These are phyloP conservation scores for Cyclostephanos tholiformis DNA, from an alignment of 108 stramenopile species.

Conservation along the genomic window DNA sequence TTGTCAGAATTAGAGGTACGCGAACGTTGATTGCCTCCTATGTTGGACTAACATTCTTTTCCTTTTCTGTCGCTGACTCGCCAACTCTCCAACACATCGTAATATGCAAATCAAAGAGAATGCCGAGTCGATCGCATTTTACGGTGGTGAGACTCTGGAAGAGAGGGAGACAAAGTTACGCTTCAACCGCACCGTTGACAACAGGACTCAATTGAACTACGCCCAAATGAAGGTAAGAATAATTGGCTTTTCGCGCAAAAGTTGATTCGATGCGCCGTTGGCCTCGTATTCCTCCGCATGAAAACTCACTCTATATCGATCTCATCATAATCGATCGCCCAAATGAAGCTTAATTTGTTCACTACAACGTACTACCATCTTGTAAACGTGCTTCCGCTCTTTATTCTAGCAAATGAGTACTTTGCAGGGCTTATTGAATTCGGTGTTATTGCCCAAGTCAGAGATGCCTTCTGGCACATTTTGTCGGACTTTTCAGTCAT, in stretches of 20 bases:
- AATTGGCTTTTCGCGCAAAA: no score
- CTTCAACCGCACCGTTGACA: constrained; percentile 56
- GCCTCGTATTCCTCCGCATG: no score
- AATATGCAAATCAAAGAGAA: constrained; percentile 47
- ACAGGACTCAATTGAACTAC: constrained; percentile 55
- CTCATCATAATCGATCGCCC: no score
- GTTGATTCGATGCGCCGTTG: no score
- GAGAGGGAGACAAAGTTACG: constrained; percentile 48
- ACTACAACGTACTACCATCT: constrained; percentile 66
- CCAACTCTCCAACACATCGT: not conserved
- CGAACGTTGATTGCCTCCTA: not conserved
- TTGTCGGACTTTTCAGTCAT: constrained; percentile 79
- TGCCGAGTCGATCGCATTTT: constrained; percentile 80
- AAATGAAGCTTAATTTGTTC: constrained; percentile 71
- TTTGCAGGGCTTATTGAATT: constrained; percentile 71
- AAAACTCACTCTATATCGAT: no score
- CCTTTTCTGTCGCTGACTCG: not conserved
- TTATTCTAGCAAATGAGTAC: constrained; percentile 69
- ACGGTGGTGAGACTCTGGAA: constrained; percentile 67
- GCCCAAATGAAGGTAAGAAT: constrained; percentile 66
- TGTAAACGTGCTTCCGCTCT: constrained; percentile 63
- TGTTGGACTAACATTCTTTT: not conserved
- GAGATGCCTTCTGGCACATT: constrained; percentile 84
- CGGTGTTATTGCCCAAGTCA: constrained; percentile 53
- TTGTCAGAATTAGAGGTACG: constrained; percentile 59